Percentiles rank a stretch among this genome's conserved stretches.
These are phyloP conservation scores for Tricharina praecox DNA, from an alignment of 495 filamentous ascomycete species.

Conservation along the genomic window DNA sequence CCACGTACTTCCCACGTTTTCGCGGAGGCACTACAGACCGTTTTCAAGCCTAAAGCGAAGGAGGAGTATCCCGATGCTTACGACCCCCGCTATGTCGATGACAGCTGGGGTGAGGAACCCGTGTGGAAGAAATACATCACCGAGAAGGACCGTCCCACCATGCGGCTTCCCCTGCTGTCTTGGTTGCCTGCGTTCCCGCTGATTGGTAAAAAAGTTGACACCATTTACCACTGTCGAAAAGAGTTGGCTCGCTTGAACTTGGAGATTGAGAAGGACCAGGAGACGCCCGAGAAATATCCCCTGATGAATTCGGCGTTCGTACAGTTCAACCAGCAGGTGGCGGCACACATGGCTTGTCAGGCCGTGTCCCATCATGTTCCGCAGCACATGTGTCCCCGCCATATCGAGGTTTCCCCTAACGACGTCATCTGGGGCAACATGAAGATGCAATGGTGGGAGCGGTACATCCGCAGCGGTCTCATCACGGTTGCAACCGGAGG, in stretches of 20 bases:
- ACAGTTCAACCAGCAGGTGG: constrained; percentile 95
- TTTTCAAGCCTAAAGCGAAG: constrained; percentile 28
- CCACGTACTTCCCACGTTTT: not conserved
- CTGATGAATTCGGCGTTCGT: constrained; percentile 97
- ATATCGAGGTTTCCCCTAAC: constrained; percentile 80
- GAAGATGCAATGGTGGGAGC: constrained; percentile 89
- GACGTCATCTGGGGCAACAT: constrained; percentile 98
- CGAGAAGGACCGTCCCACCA: constrained; percentile 67
- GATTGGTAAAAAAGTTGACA: constrained; percentile 82
- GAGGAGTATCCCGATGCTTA: constrained; percentile 56
- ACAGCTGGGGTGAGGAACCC: constrained; percentile 51
- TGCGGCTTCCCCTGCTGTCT: constrained; percentile 65
- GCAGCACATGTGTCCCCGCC: constrained; percentile 82
- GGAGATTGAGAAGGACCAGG: constrained; percentile 85
- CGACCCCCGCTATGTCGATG: constrained; percentile 43
- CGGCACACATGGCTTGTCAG: constrained; percentile 96
- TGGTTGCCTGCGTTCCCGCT: constrained; percentile 70
- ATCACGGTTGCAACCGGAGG: constrained; percentile 50
- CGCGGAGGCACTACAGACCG: not conserved
- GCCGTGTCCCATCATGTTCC: constrained; percentile 80
- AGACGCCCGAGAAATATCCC: constrained; percentile 70
- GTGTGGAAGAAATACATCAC: constrained; percentile 69
- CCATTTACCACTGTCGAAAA: constrained; percentile 76
- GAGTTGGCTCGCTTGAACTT: constrained; percentile 78
- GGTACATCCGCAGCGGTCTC: constrained; percentile 54